A percentile compares a stretch with the other conserved stretches of the same genome.
Conservation (phyloP, 2,329 filamentous ascomycete species). For the Rhynchosporium secalis region DNA sequence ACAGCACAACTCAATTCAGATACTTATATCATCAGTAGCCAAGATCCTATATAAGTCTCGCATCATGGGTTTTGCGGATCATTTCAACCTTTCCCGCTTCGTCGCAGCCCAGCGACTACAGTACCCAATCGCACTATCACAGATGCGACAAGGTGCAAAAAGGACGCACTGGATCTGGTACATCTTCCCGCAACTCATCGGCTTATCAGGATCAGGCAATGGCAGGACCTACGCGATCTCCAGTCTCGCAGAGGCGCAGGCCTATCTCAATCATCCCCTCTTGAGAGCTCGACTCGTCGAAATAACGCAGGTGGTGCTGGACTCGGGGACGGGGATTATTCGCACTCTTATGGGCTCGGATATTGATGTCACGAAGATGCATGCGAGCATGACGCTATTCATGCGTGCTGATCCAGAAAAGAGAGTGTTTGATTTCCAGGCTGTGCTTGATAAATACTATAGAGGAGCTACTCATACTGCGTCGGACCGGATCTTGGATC, state of each 20-base stretch:
- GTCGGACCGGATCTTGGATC: background rate
- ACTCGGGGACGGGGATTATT: background rate
- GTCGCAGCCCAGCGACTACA: background rate
- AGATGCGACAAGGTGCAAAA: conserved; percentile 5
- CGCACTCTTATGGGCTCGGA: conserved; percentile 1
- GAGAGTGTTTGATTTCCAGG: conserved; percentile 7
- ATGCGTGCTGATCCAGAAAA: background rate
- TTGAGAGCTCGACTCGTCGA: background rate
- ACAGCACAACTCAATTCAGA: no score
- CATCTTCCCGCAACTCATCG: conserved; percentile 5
- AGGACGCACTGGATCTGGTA: conserved; percentile 13
- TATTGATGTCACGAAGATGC: conserved; percentile 10
- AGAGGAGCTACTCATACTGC: background rate
- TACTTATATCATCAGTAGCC: no score
- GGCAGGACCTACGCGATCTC: conserved; percentile 1
- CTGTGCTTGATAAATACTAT: conserved; percentile 10
- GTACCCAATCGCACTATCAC: background rate
- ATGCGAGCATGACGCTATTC: conserved; percentile 9
- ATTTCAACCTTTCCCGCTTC: conserved; percentile 9
- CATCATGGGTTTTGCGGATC: background rate
- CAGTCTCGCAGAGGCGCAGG: conserved; percentile 3
- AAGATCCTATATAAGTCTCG: background rate
- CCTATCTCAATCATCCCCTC: conserved; percentile 3
- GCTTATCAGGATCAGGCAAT: background rate
- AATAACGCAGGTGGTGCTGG: conserved; percentile 2